phyloP scores from a whole-genome alignment of 2,329 filamentous ascomycete species.

The Raffaelea deltoideospora region DNA sequence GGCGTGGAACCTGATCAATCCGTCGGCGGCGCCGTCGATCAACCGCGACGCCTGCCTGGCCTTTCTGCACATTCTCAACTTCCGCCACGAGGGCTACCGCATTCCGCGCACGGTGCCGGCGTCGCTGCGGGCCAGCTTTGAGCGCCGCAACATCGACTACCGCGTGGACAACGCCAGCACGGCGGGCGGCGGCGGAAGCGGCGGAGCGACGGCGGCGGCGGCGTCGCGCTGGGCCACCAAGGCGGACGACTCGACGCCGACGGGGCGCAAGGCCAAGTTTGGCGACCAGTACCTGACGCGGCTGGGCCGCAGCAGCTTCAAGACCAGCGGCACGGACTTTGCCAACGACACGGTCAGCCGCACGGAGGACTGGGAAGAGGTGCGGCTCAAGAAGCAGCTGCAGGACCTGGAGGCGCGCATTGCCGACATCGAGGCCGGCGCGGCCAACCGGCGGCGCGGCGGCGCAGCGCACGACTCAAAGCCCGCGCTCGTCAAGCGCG shows the following conservation, averaged over 20 bases:
- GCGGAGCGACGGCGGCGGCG: conserved; percentile 35
- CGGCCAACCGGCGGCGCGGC: conserved; percentile 31
- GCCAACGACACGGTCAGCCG: conserved; percentile 55
- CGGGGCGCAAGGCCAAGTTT: conserved; percentile 90
- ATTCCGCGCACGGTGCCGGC: conserved; percentile 86
- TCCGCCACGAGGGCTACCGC: conserved; percentile 85
- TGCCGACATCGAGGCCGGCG: conserved; percentile 61
- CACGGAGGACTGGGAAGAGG: conserved; percentile 95
- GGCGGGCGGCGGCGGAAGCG: conserved; percentile 21
- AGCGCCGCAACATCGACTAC: conserved; percentile 94
- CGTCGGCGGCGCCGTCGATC: conserved; percentile 64
- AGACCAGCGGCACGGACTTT: conserved; percentile 80
- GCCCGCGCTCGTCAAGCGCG: conserved; percentile 83
- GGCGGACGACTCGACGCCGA: conserved; percentile 64
- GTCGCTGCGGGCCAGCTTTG: conserved; percentile 80
- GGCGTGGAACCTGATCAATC: conserved; percentile 96
- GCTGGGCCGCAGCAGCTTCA: conserved; percentile 69
- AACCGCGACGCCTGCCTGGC: conserved; percentile 90
- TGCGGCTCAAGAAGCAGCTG: conserved; percentile 83
- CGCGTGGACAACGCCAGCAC: conserved; percentile 63
- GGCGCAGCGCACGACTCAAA: conserved; percentile 58
- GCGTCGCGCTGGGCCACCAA: conserved; percentile 62
- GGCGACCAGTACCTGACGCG: conserved; percentile 92
- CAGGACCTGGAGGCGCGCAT: conserved; percentile 81
- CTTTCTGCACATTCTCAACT: conserved; percentile 93